A percentile compares a stretch with the other conserved stretches of the same genome.
These are phyloP conservation scores for Botrytis medusae DNA, from an alignment of 2,329 filamentous ascomycete genomes.

Conservation along the genomic window DNA sequence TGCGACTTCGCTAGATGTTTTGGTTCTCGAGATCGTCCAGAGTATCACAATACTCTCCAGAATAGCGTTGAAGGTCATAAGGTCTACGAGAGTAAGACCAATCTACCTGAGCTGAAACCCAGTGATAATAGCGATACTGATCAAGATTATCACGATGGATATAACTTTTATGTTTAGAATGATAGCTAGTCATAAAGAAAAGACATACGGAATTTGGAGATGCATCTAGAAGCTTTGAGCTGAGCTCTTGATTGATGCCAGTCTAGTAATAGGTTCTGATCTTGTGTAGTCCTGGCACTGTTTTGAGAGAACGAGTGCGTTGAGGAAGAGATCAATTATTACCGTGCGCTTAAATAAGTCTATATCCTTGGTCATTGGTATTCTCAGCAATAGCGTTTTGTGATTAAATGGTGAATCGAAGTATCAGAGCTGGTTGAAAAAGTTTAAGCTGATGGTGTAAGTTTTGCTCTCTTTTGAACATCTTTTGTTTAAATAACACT, in stretches of 20 bases:
- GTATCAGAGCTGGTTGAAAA: too few species aligned
- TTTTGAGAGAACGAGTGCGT: conserved; percentile 46
- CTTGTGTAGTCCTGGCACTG: conserved; percentile 44
- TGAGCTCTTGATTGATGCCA: background rate
- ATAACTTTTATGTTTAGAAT: conserved; percentile 34
- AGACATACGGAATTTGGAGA: conserved; percentile 51
- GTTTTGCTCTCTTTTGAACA: too few species aligned
- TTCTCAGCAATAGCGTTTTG: background rate
- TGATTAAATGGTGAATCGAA: too few species aligned
- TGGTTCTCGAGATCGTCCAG: background rate
- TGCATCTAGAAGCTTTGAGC: background rate
- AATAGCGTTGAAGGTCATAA: background rate
- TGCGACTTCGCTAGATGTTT: background rate
- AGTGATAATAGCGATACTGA: conserved; percentile 29
- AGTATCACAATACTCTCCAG: background rate
- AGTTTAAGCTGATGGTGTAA: too few species aligned
- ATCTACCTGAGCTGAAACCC: conserved; percentile 36
- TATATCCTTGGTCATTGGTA: background rate
- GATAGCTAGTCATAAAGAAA: conserved; percentile 54
- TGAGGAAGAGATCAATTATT: background rate
- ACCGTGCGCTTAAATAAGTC: too few species aligned
- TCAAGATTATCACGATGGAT: conserved; percentile 24
- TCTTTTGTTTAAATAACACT: too few species aligned
- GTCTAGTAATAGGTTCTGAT: conserved; percentile 45
- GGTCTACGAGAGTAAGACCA: conserved; percentile 41